Conservation (phyloP, 192 early-diverging fungal species). For the Dimargaris xerosporica region DNA sequence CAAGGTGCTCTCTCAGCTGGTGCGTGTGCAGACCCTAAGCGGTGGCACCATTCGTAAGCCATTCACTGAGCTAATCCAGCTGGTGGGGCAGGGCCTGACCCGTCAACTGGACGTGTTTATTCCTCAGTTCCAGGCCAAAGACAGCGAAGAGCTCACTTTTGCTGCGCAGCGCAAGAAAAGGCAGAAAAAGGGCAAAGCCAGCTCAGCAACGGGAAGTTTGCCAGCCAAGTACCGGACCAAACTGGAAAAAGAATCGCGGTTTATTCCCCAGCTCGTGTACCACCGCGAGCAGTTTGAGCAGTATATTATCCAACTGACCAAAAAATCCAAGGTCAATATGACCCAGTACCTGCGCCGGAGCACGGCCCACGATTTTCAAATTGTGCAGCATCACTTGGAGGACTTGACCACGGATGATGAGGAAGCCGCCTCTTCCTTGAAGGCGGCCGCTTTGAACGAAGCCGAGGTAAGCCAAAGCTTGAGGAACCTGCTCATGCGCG, state of each 20-base stretch:
- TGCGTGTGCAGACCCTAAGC: slow-evolving; percentile 14
- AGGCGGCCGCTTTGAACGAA: too few species aligned
- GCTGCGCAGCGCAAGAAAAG: background rate
- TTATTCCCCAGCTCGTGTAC: slow-evolving; percentile 58
- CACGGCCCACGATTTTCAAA: slow-evolving; percentile 63
- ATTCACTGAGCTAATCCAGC: slow-evolving; percentile 28
- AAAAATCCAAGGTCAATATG: slow-evolving; percentile 54
- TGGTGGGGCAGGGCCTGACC: slow-evolving; percentile 28
- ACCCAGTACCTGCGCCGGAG: slow-evolving; percentile 63
- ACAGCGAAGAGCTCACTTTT: slow-evolving; percentile 4
- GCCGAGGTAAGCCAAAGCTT: too few species aligned
- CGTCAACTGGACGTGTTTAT: slow-evolving; percentile 37
- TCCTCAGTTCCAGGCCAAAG: slow-evolving; percentile 14
- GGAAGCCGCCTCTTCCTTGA: background rate
- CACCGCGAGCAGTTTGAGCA: slow-evolving; percentile 64
- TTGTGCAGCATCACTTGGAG: slow-evolving; percentile 32
- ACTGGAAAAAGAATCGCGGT: slow-evolving; percentile 50
- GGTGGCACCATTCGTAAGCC: slow-evolving; percentile 19
- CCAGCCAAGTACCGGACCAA: slow-evolving; percentile 25
- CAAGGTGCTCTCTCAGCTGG: slow-evolving; percentile 18
- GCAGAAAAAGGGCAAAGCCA: background rate
- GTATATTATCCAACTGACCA: slow-evolving; percentile 47
- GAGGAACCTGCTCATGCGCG: too few species aligned
- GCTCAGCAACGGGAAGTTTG: background rate
- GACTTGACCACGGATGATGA: slow-evolving; percentile 14